Evolutionary conservation across 2,329 filamentous ascomycete genomes (phyloP).

Genomic region (Lachnellula cervina): DNA sequence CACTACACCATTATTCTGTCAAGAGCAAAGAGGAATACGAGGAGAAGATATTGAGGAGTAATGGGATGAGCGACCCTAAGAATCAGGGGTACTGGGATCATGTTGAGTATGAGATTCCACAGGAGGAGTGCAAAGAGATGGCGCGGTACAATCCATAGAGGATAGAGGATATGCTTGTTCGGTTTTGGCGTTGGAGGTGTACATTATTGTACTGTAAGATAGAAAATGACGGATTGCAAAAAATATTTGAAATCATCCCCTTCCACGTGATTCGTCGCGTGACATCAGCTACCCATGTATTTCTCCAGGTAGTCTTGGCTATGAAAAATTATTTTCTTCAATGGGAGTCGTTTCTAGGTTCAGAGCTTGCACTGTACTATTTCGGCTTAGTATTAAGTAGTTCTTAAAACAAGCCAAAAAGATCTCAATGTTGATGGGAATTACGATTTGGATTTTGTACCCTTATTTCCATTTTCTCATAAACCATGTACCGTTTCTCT

Average conservation of each 20-base stretch:
- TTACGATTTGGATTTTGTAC: neutral
- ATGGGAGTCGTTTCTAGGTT: too few species aligned
- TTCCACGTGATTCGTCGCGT: neutral
- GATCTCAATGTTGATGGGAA: too few species aligned
- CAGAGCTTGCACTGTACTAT: too few species aligned
- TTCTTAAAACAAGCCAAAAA: too few species aligned
- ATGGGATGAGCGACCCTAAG: slow-evolving; percentile 26
- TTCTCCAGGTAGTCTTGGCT: too few species aligned
- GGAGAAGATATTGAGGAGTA: slow-evolving; percentile 24
- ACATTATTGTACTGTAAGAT: neutral
- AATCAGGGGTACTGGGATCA: slow-evolving; percentile 23
- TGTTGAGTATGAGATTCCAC: slow-evolving; percentile 19
- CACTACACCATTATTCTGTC: slow-evolving; percentile 32
- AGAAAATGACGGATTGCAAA: too few species aligned
- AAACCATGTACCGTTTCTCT: neutral
- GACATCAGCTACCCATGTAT: too few species aligned
- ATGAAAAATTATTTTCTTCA: too few species aligned
- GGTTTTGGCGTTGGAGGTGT: too few species aligned
- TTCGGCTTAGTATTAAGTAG: too few species aligned
- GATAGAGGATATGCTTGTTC: neutral
- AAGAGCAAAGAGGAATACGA: slow-evolving; percentile 33
- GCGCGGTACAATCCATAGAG: slow-evolving; percentile 20
- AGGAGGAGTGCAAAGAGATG: slow-evolving; percentile 26
- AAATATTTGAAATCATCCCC: neutral
- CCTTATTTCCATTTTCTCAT: neutral